Evolutionary conservation across 208 protist species (phyloP), one percentile per base, ranked within the genome.

Genomic region (Trypanosoma scelopori): DNA sequence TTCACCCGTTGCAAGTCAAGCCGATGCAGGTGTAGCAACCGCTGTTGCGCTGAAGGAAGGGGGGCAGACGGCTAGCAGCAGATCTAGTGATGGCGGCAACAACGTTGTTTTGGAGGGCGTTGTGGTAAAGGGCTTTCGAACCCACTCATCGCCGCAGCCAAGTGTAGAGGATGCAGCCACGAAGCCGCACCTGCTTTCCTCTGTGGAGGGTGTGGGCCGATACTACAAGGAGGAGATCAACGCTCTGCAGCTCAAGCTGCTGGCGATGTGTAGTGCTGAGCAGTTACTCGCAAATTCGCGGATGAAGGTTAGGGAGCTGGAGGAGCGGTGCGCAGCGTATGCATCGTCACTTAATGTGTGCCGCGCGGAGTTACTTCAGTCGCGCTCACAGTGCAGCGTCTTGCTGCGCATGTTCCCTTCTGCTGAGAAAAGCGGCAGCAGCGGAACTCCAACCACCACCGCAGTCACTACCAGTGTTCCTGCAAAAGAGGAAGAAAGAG

Each of bases 211-310:
- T 12, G 32, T 52, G 5, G 70, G 4, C 53, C 63, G 63, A 22
- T 61, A 76, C 55, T 70, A 76, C 63, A 76, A 70, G 62, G 70
- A 76, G 70, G 63, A 76, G 37, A 70, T 43, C 25, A 43, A 25
- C 9, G 55, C 70, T 3, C 46, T 76, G 41, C 48, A 43, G 12
- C 50, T 63, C 0, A 55, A 64, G 55, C 23, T 76, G 53, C 3
- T 76, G 63, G 39, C 62, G 39, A 58, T 62, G 52, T 39, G 61
- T 22, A 62, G 55, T 30, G 23, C 53, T 0, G 52, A 62, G 20
- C 41, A 61, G 28, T 32, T 76, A n/a, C 55, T 76, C 5, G 11
- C 3, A n/a, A 6, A 63, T 1, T 48, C 43, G 16, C 62, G 23
- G 5, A 9, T 32, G 32, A 20, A 52, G 45, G 35, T 69, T 56